These are phyloP conservation scores for Saccharomyces hybrid DNA, from an alignment of 1,139 yeast species.

Conservation along the genomic window DNA sequence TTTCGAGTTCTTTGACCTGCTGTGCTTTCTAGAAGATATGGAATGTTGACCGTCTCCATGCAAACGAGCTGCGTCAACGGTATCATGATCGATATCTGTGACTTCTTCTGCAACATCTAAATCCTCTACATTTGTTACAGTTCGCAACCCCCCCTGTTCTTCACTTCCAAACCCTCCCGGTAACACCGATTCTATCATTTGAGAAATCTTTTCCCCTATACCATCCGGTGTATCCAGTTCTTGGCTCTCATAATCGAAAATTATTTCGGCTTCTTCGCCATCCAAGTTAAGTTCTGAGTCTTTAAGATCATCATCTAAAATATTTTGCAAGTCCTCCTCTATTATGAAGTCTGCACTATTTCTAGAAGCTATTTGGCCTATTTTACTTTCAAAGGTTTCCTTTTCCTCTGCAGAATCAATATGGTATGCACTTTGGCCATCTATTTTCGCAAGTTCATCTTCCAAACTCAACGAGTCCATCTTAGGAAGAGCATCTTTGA, in stretches of 20 bases:
- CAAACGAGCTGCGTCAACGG: background rate
- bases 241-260: constrained; percentile 28
- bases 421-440: constrained; percentile 11
- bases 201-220: constrained; percentile 27
- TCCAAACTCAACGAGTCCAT: constrained; percentile 3
- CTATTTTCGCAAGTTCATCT: constrained; percentile 11
- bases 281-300: constrained; percentile 24
- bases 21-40: background rate
- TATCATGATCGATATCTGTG: background rate
- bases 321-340: constrained; percentile 4
- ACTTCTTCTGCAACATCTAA: background rate
- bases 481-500: background rate
- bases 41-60: background rate
- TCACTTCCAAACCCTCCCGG: constrained; percentile 25
- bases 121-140: constrained; percentile 3
- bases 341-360: constrained; percentile 2
- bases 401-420: constrained; percentile 1
- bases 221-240: constrained; percentile 25
- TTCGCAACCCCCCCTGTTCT: constrained; percentile 21
- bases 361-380: background rate
- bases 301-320: constrained; percentile 11
- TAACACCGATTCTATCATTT: constrained; percentile 27
- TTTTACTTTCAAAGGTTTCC: background rate
- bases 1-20: background rate
- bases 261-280: constrained; percentile 26